Conservation (phyloP, 164 flowering plant species). For the Pachysandra terminalis region DNA sequence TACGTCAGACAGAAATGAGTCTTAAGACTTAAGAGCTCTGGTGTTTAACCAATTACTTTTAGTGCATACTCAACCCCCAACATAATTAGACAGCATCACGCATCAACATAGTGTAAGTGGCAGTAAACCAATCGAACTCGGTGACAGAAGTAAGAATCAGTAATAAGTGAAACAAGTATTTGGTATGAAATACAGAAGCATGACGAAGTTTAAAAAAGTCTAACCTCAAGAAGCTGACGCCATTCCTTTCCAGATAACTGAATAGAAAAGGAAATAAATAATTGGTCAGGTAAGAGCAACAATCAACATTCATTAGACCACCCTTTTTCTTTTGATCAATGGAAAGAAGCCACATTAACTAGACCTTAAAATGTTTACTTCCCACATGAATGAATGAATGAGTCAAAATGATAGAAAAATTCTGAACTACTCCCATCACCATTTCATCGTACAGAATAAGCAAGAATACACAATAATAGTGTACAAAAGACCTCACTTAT, state of each 20-base stretch:
- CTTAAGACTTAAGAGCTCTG: conserved; percentile 10
- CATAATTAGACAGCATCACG: conserved; percentile 1
- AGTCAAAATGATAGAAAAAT: neutral
- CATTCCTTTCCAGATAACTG: conserved; percentile 63
- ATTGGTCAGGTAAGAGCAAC: neutral
- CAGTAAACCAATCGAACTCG: neutral
- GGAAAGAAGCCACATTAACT: too few relatives aligned
- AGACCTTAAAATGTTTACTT: too few relatives aligned
- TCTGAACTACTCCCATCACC: neutral
- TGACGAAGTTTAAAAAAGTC: conserved; percentile 20
- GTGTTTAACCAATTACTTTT: conserved; percentile 15
- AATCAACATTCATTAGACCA: neutral
- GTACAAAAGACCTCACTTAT: neutral
- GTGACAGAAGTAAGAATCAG: neutral
- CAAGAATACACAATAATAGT: conserved; percentile 1
- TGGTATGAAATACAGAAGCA: neutral
- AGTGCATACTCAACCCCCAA: conserved; percentile 10
- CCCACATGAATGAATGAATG: neutral
- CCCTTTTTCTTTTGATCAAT: too few relatives aligned
- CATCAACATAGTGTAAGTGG: neutral
- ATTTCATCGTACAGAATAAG: neutral
- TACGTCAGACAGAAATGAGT: conserved; percentile 33
- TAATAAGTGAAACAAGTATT: neutral
- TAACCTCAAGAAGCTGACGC: conserved; percentile 86
- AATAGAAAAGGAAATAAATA: neutral